Conservation (phyloP, 192 early-diverging fungal genomes). For the Dissophora globulifera region DNA sequence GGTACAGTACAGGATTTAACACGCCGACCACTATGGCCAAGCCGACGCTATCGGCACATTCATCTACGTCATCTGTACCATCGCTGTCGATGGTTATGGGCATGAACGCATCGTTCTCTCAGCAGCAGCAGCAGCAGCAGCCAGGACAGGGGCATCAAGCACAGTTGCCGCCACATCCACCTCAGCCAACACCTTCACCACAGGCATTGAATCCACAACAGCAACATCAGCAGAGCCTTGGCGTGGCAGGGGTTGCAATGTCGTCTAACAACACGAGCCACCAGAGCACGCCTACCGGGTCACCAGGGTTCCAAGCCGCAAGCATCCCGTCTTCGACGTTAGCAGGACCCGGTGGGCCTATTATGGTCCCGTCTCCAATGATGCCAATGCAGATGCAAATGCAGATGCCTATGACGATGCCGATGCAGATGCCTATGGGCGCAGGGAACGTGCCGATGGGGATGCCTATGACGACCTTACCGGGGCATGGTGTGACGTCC, state of each 20-base stretch:
- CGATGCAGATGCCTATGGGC: slow-evolving; percentile 5
- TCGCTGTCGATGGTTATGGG: slow-evolving; percentile 45
- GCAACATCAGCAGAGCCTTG: not conserved
- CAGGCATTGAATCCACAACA: not conserved
- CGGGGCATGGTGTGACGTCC: slow-evolving; percentile 13
- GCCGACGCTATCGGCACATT: slow-evolving; percentile 33
- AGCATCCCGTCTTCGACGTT: slow-evolving; percentile 1
- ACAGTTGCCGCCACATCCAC: not conserved
- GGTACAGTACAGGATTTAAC: slow-evolving; percentile 1
- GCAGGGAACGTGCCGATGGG: slow-evolving; percentile 4
- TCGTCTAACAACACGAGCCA: not conserved
- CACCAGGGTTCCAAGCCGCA: slow-evolving; percentile 14
- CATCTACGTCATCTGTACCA: slow-evolving; percentile 35
- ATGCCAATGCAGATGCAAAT: slow-evolving; percentile 7
- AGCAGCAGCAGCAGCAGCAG: not conserved
- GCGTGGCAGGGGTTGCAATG: not conserved
- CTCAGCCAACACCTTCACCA: not conserved
- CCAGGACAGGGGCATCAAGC: not conserved
- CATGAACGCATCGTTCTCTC: slow-evolving; percentile 10
- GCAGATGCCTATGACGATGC: slow-evolving; percentile 10
- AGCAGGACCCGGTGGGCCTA: not conserved
- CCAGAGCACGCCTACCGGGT: slow-evolving; percentile 8
- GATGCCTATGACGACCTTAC: slow-evolving; percentile 4
- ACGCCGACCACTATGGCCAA: slow-evolving; percentile 18
- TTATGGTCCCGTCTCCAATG: not conserved